Percentiles rank a stretch among this genome's conserved stretches.
Evolutionary conservation across 2,329 filamentous ascomycete species (phyloP).

Genomic region (Fusarium chlamydosporum): DNA sequence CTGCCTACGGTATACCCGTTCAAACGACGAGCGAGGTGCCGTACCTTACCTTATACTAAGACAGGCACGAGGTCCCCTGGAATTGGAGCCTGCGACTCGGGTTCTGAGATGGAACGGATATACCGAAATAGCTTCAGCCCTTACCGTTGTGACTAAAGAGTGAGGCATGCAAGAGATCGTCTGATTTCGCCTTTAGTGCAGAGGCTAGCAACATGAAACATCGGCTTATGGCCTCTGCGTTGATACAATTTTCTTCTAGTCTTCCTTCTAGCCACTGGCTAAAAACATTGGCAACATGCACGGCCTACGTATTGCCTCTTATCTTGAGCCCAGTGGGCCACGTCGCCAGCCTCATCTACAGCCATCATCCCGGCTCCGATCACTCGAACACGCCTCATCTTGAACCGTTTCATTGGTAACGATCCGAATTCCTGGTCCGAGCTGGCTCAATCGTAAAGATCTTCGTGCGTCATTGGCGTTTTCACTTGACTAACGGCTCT

Average conservation of each 20-base stretch:
- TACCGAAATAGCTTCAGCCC: conserved; percentile 17
- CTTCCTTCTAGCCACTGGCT: conserved; percentile 6
- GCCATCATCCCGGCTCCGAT: conserved; percentile 47
- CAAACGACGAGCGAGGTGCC: conserved; percentile 2
- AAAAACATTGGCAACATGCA: conserved; percentile 14
- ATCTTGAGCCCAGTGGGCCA: conserved; percentile 37
- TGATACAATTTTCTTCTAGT: conserved; percentile 5
- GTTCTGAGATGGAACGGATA: conserved; percentile 15
- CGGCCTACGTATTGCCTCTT: conserved; percentile 28
- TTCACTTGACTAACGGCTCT: conserved; percentile 33
- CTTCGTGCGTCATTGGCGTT: conserved; percentile 42
- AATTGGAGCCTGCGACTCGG: conserved; percentile 1
- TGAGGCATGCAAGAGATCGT: conserved; percentile 34
- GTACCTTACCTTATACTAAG: conserved; percentile 7
- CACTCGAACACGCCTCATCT: conserved; percentile 28
- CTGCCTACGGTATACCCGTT: conserved; percentile 10
- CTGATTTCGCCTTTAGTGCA: conserved; percentile 25
- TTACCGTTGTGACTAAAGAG: conserved; percentile 23
- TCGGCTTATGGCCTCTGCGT: conserved; percentile 19
- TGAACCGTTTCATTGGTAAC: conserved; percentile 40
- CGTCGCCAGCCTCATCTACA: conserved; percentile 47
- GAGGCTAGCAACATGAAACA: conserved; percentile 35
- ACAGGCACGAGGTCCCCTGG: background rate
- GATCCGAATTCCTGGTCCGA: conserved; percentile 33
- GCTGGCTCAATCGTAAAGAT: conserved; percentile 45